phyloP scores from a whole-genome alignment of 2,329 filamentous ascomycete species.

The Hypomyces perniciosus region DNA sequence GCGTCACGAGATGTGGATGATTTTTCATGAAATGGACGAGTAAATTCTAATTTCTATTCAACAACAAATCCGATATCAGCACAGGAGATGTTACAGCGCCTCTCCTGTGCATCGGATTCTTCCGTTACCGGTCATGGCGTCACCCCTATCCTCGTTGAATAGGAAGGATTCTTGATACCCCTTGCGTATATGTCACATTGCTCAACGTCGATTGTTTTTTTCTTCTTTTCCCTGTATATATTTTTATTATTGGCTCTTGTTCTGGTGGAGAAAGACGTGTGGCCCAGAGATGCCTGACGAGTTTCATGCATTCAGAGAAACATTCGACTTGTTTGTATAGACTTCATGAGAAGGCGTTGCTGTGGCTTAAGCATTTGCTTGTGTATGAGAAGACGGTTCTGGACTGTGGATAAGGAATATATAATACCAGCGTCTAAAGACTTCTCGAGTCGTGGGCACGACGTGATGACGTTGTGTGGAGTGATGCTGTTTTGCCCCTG shows the following conservation, averaged over 20 bases:
- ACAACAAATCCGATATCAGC: not conserved
- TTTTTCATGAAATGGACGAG: constrained; percentile 35
- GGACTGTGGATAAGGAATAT: no score
- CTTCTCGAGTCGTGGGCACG: no score
- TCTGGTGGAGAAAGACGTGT: not conserved
- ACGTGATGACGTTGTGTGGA: no score
- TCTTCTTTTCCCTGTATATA: constrained; percentile 6
- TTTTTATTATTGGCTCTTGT: constrained; percentile 1
- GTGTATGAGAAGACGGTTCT: no score
- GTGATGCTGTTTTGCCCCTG: no score
- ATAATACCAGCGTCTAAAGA: no score
- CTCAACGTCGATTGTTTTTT: constrained; percentile 1
- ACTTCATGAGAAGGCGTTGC: no score
- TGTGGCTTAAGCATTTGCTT: no score
- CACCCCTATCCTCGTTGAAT: constrained; percentile 1
- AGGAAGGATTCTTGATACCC: constrained; percentile 12
- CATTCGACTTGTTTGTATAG: no score
- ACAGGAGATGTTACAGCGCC: not conserved
- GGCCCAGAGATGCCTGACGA: no score
- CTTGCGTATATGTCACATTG: constrained; percentile 9
- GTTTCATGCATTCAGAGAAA: no score
- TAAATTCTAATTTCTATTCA: not conserved
- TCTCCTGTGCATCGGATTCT: not conserved
- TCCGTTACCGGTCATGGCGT: constrained; percentile 2
- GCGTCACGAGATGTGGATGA: constrained; percentile 33